phyloP scores from a whole-genome alignment of 2,329 filamentous ascomycete genomes.

The Dactylellina leptospora region DNA sequence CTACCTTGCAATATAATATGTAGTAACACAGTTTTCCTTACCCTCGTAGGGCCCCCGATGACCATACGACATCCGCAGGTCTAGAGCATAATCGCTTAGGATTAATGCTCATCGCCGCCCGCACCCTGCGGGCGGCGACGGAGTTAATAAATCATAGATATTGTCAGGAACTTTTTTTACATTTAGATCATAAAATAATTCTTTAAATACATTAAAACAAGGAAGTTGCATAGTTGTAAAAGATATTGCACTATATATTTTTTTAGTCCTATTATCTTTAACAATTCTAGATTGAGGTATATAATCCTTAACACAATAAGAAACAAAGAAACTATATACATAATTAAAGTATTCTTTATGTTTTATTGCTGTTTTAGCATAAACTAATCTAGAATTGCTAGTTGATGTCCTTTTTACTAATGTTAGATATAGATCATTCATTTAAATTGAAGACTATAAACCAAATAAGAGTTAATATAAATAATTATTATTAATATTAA shows the following conservation, averaged over 20 bases:
- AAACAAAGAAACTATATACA: conserved; percentile 21
- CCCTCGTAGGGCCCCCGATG: no score
- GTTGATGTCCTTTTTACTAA: neutral
- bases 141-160: conserved; percentile 31
- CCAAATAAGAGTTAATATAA: no score
- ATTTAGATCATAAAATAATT: conserved; percentile 25
- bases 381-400: conserved; percentile 1
- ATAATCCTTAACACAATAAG: conserved; percentile 23
- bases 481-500: no score
- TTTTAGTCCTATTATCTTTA: conserved; percentile 25
- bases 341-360: conserved; percentile 27
- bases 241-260: conserved; percentile 12
- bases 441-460: no score
- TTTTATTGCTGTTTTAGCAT: conserved; percentile 12
- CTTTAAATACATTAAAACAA: conserved; percentile 22
- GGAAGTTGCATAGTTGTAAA: conserved; percentile 22
- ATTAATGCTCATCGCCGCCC: no score
- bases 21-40: no score
- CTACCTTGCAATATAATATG: no score
- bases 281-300: conserved; percentile 14
- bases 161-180: conserved; percentile 19
- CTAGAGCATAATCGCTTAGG: no score
- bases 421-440: no score
- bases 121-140: no score
- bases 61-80: no score